phyloP scores from a whole-genome alignment of 1,284 basidiomycete genomes.

The Cryptococcus sp. region DNA sequence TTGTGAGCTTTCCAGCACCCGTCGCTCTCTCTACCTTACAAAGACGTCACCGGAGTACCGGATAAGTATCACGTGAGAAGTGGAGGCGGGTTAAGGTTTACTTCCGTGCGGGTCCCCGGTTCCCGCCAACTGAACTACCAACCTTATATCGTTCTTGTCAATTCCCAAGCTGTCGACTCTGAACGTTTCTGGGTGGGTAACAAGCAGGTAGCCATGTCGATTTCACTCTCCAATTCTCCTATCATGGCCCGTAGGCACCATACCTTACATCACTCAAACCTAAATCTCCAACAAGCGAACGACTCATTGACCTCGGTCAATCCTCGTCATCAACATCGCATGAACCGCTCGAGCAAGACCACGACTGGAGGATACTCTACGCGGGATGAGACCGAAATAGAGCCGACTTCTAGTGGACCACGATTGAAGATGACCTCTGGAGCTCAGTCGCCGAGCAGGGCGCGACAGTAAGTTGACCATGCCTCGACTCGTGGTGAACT shows the following conservation, averaged over 20 bases:
- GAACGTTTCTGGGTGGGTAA: no score
- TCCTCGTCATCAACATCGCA: not conserved
- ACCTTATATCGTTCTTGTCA: not conserved
- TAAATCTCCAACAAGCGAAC: no score
- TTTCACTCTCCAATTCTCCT: not conserved
- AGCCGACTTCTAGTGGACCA: not conserved
- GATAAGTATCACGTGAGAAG: not conserved
- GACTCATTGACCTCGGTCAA: slow-evolving; percentile 9
- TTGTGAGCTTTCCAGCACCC: no score
- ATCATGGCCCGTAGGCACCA: not conserved
- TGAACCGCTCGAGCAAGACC: not conserved
- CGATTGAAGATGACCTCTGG: no score
- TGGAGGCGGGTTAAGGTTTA: not conserved
- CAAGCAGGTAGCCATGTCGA: no score
- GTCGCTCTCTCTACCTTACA: not conserved
- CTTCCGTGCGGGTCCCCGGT: not conserved
- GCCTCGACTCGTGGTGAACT: not conserved
- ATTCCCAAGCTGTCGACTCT: not conserved
- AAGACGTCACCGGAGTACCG: not conserved
- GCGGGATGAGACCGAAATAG: not conserved
- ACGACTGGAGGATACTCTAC: not conserved
- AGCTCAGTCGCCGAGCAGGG: no score
- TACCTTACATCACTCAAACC: no score
- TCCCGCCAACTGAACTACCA: not conserved
- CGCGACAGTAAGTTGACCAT: slow-evolving; percentile 8